These are phyloP conservation scores for Periconia digitata DNA, from an alignment of 2,329 filamentous ascomycete species.

Conservation along the genomic window DNA sequence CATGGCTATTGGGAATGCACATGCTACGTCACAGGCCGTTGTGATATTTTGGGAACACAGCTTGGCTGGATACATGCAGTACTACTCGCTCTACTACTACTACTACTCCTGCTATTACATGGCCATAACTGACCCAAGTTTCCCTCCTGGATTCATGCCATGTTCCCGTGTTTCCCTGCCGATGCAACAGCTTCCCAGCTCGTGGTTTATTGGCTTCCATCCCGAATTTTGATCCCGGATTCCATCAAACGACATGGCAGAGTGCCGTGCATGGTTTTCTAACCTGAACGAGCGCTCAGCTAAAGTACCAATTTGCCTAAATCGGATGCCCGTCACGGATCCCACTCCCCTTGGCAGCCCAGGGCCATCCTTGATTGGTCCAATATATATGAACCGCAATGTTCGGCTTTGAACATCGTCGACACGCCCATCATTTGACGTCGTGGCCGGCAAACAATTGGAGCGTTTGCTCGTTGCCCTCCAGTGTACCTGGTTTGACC, in stretches of 20 bases:
- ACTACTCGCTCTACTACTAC: too few relatives aligned
- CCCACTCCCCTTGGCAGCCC: not conserved
- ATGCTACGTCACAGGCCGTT: too few relatives aligned
- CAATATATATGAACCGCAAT: not conserved
- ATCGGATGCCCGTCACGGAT: not conserved
- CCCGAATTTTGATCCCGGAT: not conserved
- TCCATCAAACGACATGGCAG: not conserved
- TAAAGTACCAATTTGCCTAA: not conserved
- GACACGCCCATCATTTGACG: not conserved
- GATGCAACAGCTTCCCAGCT: not conserved
- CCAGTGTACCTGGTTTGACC: not conserved
- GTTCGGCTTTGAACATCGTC: not conserved
- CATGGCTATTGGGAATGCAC: too few relatives aligned
- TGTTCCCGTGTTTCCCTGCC: not conserved
- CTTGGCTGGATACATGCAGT: too few relatives aligned
- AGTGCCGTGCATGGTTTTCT: not conserved
- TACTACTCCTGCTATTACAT: too few relatives aligned
- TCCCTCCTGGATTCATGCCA: too few relatives aligned
- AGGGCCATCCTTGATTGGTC: not conserved
- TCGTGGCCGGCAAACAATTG: not conserved
- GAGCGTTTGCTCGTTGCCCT: not conserved
- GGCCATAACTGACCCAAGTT: too few relatives aligned
- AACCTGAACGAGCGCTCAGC: not conserved
- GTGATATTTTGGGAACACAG: too few relatives aligned
- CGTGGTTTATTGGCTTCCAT: not conserved